Percentiles rank a stretch among this genome's conserved stretches.
Conservation (phyloP, 2,329 filamentous ascomycete genomes). For the Lecanoromycetidae sp. region DNA sequence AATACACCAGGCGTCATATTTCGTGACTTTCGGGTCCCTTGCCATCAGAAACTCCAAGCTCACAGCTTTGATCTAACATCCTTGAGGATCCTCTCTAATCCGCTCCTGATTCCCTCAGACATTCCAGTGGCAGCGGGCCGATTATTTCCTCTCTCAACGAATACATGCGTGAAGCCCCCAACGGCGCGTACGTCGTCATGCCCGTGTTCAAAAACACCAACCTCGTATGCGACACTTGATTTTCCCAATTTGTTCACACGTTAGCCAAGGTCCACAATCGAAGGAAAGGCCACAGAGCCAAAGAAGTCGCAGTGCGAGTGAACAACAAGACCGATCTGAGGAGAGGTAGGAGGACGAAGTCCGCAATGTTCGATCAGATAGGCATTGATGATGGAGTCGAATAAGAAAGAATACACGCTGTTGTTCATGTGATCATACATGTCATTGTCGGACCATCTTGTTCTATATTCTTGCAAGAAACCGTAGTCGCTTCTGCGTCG, state of each 20-base stretch:
- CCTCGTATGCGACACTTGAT: constrained; percentile 80
- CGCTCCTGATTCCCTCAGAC: constrained; percentile 10
- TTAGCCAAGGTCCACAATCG: constrained; percentile 59
- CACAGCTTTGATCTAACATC: constrained; percentile 11
- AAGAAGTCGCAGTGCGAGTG: constrained; percentile 14
- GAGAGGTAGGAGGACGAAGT: constrained; percentile 56
- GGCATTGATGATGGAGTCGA: constrained; percentile 81
- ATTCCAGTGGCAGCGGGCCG: constrained; percentile 11
- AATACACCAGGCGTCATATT: background rate
- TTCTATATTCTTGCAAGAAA: constrained; percentile 70
- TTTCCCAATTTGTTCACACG: constrained; percentile 73
- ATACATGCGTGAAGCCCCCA: constrained; percentile 77
- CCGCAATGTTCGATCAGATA: constrained; percentile 72
- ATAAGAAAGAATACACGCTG: constrained; percentile 71
- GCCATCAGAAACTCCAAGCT: background rate
- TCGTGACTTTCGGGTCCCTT: background rate
- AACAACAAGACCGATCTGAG: constrained; percentile 63
- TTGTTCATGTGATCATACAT: constrained; percentile 89
- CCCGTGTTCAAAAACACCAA: constrained; percentile 70
- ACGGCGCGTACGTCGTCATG: constrained; percentile 66
- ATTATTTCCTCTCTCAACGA: constrained; percentile 62
- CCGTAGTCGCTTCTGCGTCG: constrained; percentile 61
- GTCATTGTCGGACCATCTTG: constrained; percentile 87
- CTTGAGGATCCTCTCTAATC: constrained; percentile 8
- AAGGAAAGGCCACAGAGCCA: constrained; percentile 15